A percentile compares a stretch with the other conserved stretches of the same genome.
phyloP scores from a whole-genome alignment of 805 yeast species.

The Brettanomyces sp. region DNA sequence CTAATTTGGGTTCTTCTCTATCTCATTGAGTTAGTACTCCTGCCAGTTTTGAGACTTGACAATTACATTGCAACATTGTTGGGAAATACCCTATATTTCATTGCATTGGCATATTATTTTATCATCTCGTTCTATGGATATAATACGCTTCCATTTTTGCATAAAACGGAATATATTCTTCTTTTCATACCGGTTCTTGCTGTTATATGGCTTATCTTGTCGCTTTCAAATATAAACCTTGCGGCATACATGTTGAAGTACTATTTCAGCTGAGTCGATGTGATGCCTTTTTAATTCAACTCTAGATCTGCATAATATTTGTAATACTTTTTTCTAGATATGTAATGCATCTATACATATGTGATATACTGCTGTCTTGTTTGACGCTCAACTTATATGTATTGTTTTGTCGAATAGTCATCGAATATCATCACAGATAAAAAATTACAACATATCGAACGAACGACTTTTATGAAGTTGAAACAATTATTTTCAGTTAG shows the following conservation, averaged over 20 bases:
- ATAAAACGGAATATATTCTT: slow-evolving; percentile 50
- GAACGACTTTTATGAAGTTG: no score
- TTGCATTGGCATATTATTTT: slow-evolving; percentile 66
- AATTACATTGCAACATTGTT: slow-evolving; percentile 60
- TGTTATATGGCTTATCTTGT: slow-evolving; percentile 45
- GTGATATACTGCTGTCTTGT: no score
- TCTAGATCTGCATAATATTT: no score
- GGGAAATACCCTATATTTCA: slow-evolving; percentile 73
- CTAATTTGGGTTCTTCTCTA: slow-evolving; percentile 71
- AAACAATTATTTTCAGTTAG: no score
- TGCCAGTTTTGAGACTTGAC: slow-evolving; percentile 61
- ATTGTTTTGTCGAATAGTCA: no score
- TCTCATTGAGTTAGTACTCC: slow-evolving; percentile 60
- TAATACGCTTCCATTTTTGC: slow-evolving; percentile 61
- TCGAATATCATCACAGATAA: no score
- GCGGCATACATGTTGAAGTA: slow-evolving; percentile 52
- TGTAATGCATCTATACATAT: no score
- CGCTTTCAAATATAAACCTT: slow-evolving; percentile 62
- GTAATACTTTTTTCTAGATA: no score
- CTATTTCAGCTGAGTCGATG: slow-evolving; percentile 16
- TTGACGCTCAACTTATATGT: no score
- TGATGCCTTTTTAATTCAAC: no score
- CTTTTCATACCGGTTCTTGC: slow-evolving; percentile 56
- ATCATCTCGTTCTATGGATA: slow-evolving; percentile 85
- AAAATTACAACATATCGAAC: no score